Evolutionary conservation across 352 stramenopile species (phyloP), one percentile per base, ranked within the genome.

Genomic region (Thraustochytrium sp.): DNA sequence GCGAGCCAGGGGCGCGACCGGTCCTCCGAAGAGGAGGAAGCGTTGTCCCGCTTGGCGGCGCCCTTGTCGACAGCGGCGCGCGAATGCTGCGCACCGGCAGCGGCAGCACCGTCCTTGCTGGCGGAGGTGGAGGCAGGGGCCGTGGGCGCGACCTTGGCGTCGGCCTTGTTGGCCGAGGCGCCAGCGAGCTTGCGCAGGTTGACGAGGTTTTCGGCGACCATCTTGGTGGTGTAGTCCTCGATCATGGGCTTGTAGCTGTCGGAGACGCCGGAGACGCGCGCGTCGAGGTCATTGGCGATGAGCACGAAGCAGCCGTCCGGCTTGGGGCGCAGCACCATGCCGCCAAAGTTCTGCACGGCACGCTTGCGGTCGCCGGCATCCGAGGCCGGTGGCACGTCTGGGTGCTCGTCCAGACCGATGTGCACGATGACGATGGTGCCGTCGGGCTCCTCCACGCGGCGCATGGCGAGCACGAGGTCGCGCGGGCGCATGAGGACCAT

Each of bases 401-500:
- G 59, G 59, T 72, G 59, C 59, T 72, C 59, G 40, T 72, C 46
- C 26, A 72, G 59, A 2, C 59, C 59, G 59, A 72, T 21, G 26
- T 72, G 59, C 0, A 72, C 59, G 26, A 72, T 72, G 26, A 72
- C 59, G 26, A 44, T 31, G 42, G 59, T 72, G 13, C 26, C 59
- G 26, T 72, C 59, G 16, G 34, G 21, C 26, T 72, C 59, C 13
- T 26, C 11, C 59, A 31, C 23, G 26, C 31, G 59, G 26, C 46
- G 42, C 11, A 72, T 49, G 59, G 40, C 40, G 26, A 72, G 42
- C 16, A 72, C 59, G 21, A 72, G 26, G 40, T 72, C 59, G 13
- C 59, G 34, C 13, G 59, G 59, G 59, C 59, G 59, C 59, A 72
- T 72, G 36, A 72, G 46, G 26, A 72, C 46, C 59, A 72, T 72